These are phyloP conservation scores for Pseudozyma tsukubaensis DNA, from an alignment of 1,284 basidiomycete genomes.

Conservation along the genomic window DNA sequence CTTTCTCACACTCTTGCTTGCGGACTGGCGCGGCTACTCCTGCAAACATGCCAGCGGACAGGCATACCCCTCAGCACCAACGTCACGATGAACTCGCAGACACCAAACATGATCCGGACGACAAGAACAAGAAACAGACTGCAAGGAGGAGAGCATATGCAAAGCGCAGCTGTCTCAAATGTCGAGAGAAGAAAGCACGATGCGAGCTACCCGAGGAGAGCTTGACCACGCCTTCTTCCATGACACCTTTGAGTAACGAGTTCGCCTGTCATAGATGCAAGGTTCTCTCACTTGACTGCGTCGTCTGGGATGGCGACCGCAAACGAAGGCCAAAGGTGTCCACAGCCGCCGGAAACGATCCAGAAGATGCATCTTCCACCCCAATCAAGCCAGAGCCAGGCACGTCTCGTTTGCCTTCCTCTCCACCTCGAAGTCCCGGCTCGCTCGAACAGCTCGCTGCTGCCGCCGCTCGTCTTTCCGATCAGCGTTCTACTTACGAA, in stretches of 20 bases:
- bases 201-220: constrained; percentile 52
- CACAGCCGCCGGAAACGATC: neutral
- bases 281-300: constrained; percentile 46
- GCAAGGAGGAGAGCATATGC: constrained; percentile 48
- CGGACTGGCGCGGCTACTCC: neutral
- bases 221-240: constrained; percentile 45
- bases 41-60: constrained; percentile 26
- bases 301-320: constrained; percentile 59
- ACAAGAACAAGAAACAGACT: constrained; percentile 23
- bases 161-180: constrained; percentile 57
- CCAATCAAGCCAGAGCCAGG: constrained; percentile 20
- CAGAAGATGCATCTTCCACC: neutral
- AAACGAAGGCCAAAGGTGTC: constrained; percentile 43
- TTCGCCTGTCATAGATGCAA: constrained; percentile 53
- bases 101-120: constrained; percentile 2
- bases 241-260: constrained; percentile 26
- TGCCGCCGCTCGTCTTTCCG: constrained; percentile 42
- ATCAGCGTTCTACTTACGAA: constrained; percentile 26
- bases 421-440: constrained; percentile 35
- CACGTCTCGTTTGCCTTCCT: constrained; percentile 21
- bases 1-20: too few species aligned
- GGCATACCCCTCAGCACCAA: constrained; percentile 4
- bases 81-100: constrained; percentile 19
- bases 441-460: constrained; percentile 49
- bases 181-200: constrained; percentile 53